Conservation (phyloP, 2,329 filamentous ascomycete genomes). For the Diaporthe eres region DNA sequence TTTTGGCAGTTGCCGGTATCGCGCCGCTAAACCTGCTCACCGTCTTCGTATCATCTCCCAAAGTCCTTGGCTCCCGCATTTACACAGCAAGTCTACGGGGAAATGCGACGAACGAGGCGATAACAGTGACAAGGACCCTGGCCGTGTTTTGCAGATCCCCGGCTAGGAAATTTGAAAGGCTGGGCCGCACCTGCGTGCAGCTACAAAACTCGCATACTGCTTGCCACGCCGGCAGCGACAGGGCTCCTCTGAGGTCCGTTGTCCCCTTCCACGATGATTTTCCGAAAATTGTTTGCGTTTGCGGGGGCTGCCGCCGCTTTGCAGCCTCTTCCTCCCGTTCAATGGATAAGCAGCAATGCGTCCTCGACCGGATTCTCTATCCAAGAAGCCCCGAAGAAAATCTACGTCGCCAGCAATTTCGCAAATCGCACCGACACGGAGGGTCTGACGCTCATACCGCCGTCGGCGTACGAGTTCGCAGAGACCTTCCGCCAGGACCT, state of each 20-base stretch:
- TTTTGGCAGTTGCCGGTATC: conserved; percentile 6
- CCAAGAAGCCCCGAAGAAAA: conserved; percentile 6
- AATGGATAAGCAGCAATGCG: conserved; percentile 7
- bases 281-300: neutral
- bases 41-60: neutral
- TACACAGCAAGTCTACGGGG: neutral
- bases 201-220: neutral
- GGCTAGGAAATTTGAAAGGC: neutral
- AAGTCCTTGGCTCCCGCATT: neutral
- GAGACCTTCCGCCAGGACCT: conserved; percentile 7
- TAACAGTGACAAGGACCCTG: neutral
- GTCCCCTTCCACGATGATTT: neutral
- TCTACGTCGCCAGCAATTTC: neutral
- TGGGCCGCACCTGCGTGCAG: neutral
- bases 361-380: conserved; percentile 7
- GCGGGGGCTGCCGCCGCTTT: conserved; percentile 2
- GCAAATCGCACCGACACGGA: neutral
- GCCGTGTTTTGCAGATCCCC: conserved; percentile 2
- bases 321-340: conserved; percentile 8
- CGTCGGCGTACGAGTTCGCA: conserved; percentile 2
- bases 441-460: conserved; percentile 24
- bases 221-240: neutral
- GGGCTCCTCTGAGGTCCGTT: neutral
- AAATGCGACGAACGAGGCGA: neutral
- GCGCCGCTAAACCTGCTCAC: neutral